A percentile compares a stretch with the other conserved stretches of the same genome.
phyloP scores from a whole-genome alignment of 2,329 filamentous ascomycete genomes.

The Penicillium sp. region DNA sequence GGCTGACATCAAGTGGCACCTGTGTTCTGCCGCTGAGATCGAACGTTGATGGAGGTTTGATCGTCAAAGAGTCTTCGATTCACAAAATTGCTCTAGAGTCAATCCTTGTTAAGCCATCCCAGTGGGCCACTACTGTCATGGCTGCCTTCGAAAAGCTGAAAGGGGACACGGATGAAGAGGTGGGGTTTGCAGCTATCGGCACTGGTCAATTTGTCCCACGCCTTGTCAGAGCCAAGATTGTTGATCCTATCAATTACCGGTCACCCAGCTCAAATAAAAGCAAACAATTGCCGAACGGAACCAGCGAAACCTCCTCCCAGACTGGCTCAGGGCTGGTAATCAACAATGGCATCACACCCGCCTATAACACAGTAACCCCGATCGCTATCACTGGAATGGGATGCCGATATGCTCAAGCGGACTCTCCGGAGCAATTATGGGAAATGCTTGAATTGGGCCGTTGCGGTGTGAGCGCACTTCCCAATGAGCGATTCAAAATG shows the following conservation, averaged over 20 bases:
- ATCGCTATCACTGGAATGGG: constrained; percentile 1
- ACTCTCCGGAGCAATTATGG: background rate
- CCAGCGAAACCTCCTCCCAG: background rate
- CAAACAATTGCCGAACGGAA: background rate
- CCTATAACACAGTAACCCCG: background rate
- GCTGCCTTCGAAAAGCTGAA: background rate
- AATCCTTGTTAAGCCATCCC: background rate
- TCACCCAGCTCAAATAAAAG: background rate
- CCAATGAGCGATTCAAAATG: constrained; percentile 1
- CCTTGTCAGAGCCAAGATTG: background rate
- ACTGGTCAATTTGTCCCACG: background rate
- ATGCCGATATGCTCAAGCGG: background rate
- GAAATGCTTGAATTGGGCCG: background rate
- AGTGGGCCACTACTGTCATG: background rate
- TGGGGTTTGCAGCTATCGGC: background rate
- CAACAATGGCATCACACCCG: background rate
- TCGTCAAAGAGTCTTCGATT: background rate
- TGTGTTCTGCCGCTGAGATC: background rate
- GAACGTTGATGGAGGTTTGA: background rate
- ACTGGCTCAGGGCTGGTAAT: background rate
- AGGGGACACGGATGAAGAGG: background rate
- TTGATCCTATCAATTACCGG: background rate
- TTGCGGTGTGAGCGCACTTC: background rate
- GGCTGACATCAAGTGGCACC: no score
- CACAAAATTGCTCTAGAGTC: background rate